phyloP scores from a whole-genome alignment of 176 grass and related monocot species.

The Pontederia crassipes region DNA sequence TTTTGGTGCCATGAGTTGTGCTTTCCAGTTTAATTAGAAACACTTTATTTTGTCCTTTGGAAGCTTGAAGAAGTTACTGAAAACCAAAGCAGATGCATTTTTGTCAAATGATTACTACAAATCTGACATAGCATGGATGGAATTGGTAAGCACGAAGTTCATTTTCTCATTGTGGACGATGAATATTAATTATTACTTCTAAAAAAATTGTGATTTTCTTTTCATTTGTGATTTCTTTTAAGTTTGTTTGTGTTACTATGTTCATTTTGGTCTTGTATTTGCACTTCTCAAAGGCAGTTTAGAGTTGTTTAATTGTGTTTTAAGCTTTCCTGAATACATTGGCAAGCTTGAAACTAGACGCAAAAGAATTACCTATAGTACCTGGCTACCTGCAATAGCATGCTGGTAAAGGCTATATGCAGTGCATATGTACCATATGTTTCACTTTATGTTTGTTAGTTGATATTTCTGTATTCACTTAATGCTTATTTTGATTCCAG shows the following conservation, averaged over 20 bases:
- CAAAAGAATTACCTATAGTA: no score
- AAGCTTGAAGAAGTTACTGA: conserved; percentile 80
- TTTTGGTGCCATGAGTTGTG: conserved; percentile 2
- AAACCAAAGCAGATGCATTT: conserved; percentile 81
- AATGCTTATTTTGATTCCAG: conserved; percentile 27
- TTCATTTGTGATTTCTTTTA: background rate
- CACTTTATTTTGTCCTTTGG: conserved; percentile 21
- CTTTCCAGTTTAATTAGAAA: conserved; percentile 9
- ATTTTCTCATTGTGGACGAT: background rate
- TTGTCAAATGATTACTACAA: conserved; percentile 94
- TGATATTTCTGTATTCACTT: background rate
- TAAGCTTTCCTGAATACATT: no score
- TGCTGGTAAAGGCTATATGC: no score
- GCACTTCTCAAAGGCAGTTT: no score
- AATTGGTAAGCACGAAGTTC: conserved; percentile 49
- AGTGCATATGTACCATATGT: no score
- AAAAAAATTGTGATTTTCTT: conserved; percentile 12
- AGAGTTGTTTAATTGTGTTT: no score
- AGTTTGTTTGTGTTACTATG: no score
- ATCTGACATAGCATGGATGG: conserved; percentile 97
- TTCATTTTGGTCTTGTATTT: no score
- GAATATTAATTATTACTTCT: background rate
- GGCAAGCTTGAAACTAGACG: no score
- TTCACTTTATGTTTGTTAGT: no score
- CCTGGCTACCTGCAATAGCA: no score